Conservation (phyloP, 352 stramenopile species). For the Phytopythium montanum region DNA sequence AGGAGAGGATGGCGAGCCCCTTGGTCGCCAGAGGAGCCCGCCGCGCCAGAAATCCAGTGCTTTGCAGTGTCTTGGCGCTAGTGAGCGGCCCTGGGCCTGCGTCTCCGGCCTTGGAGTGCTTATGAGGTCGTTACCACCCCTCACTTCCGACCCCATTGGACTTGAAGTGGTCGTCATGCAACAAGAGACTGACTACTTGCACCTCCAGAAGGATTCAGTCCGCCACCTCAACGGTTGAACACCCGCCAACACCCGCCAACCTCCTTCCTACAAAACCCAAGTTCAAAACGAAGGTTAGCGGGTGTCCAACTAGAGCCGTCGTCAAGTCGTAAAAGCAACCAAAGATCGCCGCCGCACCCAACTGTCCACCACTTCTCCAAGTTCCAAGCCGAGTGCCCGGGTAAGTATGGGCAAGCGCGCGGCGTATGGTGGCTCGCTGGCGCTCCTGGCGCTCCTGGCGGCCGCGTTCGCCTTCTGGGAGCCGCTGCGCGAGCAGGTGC, state of each 20-base stretch:
- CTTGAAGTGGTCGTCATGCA: neutral
- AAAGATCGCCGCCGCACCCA: too few relatives aligned
- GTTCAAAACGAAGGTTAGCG: neutral
- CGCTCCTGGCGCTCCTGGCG: conserved; percentile 32
- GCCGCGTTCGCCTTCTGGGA: conserved; percentile 51
- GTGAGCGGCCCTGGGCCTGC: neutral
- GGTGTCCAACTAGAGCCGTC: neutral
- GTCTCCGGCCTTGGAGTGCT: neutral
- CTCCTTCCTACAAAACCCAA: neutral
- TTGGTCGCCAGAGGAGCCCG: neutral
- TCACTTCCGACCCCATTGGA: neutral
- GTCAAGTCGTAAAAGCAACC: neutral
- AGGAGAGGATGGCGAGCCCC: neutral
- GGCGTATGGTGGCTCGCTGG: conserved; percentile 34
- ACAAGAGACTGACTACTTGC: neutral
- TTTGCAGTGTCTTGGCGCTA: neutral
- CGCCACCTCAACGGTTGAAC: neutral
- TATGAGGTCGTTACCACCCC: neutral
- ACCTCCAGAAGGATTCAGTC: neutral
- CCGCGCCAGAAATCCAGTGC: conserved; percentile 4
- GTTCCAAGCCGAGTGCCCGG: too few relatives aligned
- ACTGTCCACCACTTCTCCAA: too few relatives aligned
- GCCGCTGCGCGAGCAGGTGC: conserved; percentile 53
- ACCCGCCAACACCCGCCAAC: neutral
- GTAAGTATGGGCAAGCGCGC: conserved; percentile 45